Base-by-base conservation (phyloP, 805 yeast genomes). In the Candida krabiensis region DNA sequence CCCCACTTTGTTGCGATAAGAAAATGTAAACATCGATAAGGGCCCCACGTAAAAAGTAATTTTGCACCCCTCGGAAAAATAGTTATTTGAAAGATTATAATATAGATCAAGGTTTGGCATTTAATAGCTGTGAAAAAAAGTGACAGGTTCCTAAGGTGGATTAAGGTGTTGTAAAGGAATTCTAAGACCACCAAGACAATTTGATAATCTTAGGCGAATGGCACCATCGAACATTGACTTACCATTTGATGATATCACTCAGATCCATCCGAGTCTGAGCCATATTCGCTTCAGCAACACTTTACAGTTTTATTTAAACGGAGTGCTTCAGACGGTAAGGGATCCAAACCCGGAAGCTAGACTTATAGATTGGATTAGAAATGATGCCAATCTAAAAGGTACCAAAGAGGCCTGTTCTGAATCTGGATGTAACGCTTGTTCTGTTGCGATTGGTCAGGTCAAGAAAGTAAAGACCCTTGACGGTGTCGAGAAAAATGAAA, bases 381-480 rank as follows among this genome's bases (percentile, higher is more conserved):
- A 60, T 2, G 51, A 47, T 18, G 60, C 62, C 19, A 61, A 61
- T 13, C 53, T 71, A 13, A 64, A 64, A 4, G 77, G 76, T 13
- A 69, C 76, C 9, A 71, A 71, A 45, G 64, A 71, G 13, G 75
- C 75, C 12, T 71, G 77, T 49, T 66, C 72, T 9, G 77, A 71
- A 46, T 75, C 76, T 16, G 77, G 77, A 4, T 71, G 77, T 50
- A 75, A 75, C 21, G 76, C 76, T 3, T 71, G 77, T 43, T 69
- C 76, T 3, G 69, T 71, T 19, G 66, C 69, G 7, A 49, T 70
- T 4, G 69, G 65, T 5, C 58, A 61, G 9, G 58, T 61, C 52
- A 63, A 63, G 33, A 37, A 47, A 8, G 17, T 34, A 9, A 26
- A 29, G 11, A 43, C 33, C 19, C 27, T 30, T 2, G 23, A 40